Percentiles rank a stretch among this genome's conserved stretches.
phyloP scores from a whole-genome alignment of 352 stramenopile genomes.

The Pythium diclinum region DNA sequence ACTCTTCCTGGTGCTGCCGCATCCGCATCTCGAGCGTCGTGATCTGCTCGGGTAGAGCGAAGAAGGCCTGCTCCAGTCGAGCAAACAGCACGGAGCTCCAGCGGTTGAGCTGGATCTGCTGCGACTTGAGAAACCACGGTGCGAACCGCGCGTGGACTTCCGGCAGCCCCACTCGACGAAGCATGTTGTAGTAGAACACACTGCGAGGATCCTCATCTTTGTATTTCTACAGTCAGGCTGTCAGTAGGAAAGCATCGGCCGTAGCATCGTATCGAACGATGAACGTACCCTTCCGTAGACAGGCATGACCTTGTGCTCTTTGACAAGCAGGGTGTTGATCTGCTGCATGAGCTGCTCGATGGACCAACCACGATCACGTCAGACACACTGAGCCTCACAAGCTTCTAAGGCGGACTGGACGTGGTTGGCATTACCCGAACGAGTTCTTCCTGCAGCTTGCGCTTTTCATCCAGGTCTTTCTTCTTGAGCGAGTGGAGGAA shows the following conservation, averaged over 20 bases:
- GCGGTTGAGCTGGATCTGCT: conserved; percentile 63
- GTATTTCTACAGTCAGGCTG: conserved; percentile 34
- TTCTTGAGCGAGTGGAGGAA: conserved; percentile 40
- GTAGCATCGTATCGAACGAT: too few species aligned
- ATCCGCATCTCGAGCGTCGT: conserved; percentile 66
- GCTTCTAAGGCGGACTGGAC: too few species aligned
- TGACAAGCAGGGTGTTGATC: conserved; percentile 60
- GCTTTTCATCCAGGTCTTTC: conserved; percentile 39
- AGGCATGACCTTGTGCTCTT: conserved; percentile 49
- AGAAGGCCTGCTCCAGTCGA: conserved; percentile 63
- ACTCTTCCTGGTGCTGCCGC: conserved; percentile 47
- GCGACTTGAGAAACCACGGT: conserved; percentile 77
- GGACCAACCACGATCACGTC: background rate
- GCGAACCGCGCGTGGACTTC: conserved; percentile 72
- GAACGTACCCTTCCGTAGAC: conserved; percentile 49
- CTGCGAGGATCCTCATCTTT: conserved; percentile 66
- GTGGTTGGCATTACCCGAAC: conserved; percentile 31
- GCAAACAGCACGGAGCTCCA: conserved; percentile 69
- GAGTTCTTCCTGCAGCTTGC: conserved; percentile 37
- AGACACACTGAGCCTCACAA: background rate
- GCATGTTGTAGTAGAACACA: conserved; percentile 77
- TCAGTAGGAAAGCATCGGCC: too few species aligned
- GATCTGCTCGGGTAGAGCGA: conserved; percentile 43
- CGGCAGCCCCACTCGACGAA: conserved; percentile 61
- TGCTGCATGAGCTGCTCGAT: conserved; percentile 56